Percentiles rank a stretch among this genome's conserved stretches.
These are phyloP conservation scores for Anacardium occidentale DNA, from an alignment of 345 rosid genomes.

Conservation along the genomic window DNA sequence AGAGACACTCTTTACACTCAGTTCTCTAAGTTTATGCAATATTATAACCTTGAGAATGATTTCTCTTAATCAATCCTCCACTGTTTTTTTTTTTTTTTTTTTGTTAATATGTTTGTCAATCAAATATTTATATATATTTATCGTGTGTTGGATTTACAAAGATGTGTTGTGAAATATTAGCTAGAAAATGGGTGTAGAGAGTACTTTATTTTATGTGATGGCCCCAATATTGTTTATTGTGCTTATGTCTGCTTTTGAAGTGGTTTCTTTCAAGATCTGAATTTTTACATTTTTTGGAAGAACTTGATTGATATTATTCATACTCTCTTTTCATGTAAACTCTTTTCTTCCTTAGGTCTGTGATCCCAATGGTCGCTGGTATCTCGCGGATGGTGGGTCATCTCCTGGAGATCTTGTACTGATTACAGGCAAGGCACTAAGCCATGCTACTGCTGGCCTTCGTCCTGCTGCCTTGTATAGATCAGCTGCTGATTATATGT, in stretches of 20 bases:
- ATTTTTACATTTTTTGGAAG: not conserved
- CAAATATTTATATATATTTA: too few species aligned
- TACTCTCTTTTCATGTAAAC: constrained; percentile 14
- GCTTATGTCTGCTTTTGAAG: constrained; percentile 6
- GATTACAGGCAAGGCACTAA: constrained; percentile 90
- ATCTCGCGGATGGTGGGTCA: constrained; percentile 77
- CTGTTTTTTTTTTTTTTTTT: too few species aligned
- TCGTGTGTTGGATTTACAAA: too few species aligned
- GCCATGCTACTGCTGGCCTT: constrained; percentile 94
- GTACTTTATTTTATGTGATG: too few species aligned
- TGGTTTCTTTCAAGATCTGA: not conserved
- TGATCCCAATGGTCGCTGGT: constrained; percentile 97
- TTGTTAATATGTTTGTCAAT: too few species aligned
- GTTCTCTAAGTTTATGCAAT: too few species aligned
- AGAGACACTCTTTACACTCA: too few species aligned
- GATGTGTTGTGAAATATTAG: too few species aligned
- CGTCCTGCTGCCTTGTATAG: constrained; percentile 82
- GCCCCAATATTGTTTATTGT: not conserved
- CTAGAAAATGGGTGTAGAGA: too few species aligned
- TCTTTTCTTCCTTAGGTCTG: constrained; percentile 61
- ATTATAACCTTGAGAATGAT: too few species aligned
- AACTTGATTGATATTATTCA: not conserved
- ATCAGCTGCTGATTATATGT: constrained; percentile 51
- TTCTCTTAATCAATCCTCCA: too few species aligned
- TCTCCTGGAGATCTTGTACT: constrained; percentile 77